These are phyloP conservation scores for Candida vaughaniae DNA, from an alignment of 805 yeast species.

Conservation along the genomic window DNA sequence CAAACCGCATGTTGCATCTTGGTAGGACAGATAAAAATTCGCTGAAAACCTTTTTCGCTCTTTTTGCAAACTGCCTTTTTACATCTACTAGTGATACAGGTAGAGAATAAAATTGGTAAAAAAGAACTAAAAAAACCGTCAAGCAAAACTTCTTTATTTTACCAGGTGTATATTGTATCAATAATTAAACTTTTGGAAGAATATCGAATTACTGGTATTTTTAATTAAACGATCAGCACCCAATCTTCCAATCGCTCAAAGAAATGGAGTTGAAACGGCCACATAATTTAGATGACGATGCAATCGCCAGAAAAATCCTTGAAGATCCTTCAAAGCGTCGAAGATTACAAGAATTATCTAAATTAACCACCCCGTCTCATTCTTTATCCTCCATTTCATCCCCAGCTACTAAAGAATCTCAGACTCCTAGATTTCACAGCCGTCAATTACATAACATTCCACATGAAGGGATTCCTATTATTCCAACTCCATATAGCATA, in stretches of 20 bases:
- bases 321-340: conserved; percentile 5
- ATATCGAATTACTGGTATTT: too few species aligned
- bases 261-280: conserved; percentile 8
- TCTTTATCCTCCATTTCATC: neutral
- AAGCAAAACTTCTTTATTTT: too few species aligned
- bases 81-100: too few species aligned
- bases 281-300: conserved; percentile 2
- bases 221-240: too few species aligned
- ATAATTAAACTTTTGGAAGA: too few species aligned
- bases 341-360: conserved; percentile 3
- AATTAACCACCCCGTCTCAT: neutral
- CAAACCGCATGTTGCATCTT: neutral
- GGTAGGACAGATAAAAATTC: neutral
- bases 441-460: conserved; percentile 35
- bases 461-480: conserved; percentile 32
- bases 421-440: conserved; percentile 5
- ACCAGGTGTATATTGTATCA: too few species aligned
- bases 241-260: too few species aligned
- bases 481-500: conserved; percentile 28
- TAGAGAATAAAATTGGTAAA: too few species aligned
- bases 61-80: conserved; percentile 3
- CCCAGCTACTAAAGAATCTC: neutral
- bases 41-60: conserved; percentile 7
- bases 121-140: too few species aligned
- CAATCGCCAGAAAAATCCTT: neutral